Base-by-base conservation (phyloP, 805 yeast genomes). In the Metschnikowia borealis region DNA sequence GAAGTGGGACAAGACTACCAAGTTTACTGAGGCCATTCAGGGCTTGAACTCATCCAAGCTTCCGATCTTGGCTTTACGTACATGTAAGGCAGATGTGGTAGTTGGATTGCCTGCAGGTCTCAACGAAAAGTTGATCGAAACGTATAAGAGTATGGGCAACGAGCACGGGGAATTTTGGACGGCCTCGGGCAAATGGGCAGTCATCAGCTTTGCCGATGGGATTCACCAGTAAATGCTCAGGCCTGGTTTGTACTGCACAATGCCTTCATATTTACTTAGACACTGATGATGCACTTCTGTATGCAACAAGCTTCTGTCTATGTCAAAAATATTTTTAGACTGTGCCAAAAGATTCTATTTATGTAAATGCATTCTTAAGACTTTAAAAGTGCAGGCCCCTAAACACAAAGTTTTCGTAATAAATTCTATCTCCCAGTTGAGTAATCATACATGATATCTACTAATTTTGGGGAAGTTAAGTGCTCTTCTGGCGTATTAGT, bases 71-170 rank as follows among this genome's bases (percentile, higher is more conserved):
- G 80, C 95, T 33, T 77, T 94, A 60, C 83, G 99, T 73, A 94
- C 98, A 2, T 85, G 96, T 67, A 94, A 94, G 70, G 97, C 98
- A 1, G 99, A 94, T 65, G 98, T 91, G 6, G 84, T 87, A 48
- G 97, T 88, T 38, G 98, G 96, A 1, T 78, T 94, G 55, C 75
- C 78, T 3, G 77, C 74, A 37, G 97, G 96, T 3, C 70, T 80
- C 38, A 87, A 87, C 57, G 90, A 85, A 59, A 75, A 82, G 62
- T 75, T 92, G 55, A 75, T 80, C 41, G 67, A 77, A 50, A 68
- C 70, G 39, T 91, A 88, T 87, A 79, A 73, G 61, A 65, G 62
- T 15, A 68, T 36, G 62, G 84, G 87, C 0, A 81, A 85, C 53
- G 84, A 84, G 52, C 66, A 74, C 46, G 89, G 87, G 23, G 81